Base-by-base conservation (phyloP, 441 rosid species). In the Gossypium gossypioides region DNA sequence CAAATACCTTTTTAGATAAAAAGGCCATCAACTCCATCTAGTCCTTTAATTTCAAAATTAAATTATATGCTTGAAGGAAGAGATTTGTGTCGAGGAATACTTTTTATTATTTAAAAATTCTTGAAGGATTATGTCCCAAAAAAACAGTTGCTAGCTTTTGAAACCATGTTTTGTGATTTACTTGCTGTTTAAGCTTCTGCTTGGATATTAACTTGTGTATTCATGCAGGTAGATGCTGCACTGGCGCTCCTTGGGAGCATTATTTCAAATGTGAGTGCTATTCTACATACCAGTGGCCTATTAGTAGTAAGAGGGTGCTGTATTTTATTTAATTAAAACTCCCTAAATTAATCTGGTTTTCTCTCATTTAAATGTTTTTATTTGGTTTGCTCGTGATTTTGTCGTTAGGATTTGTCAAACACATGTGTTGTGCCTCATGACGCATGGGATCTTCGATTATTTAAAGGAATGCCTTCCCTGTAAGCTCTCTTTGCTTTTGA, bases 361-460 rank as follows among this genome's bases (percentile, higher is more conserved):
- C 21, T 18, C 46, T 29, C 24, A 32, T 18, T 37, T 27, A 32
- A 52, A 18, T 79, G 21, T 42, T 72, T 29, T 60, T 72, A 15
- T 58, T 8, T 25, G 37, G 37, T 57, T 60, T 58, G 10, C 67
- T 51, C 55, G 0, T 62, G 58, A 52, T 57, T 79, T 80, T 77
- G 73, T 37, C 66, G 77, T 79, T 84, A 95, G 99, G 89, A 88
- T 79, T 69, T 79, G 69, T 70, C 77, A 66, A 86, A 76, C 72
- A 51, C 80, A 55, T 88, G 76, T 78, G 61, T 79, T 54, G 86
- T 95, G 76, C 93, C 95, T 74, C 95, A 87, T 81, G 99, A 95
- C 82, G 80, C 89, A 21, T 95, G 98, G 99, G 97, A 89, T 81
- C 95, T 91, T 75, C 86, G 79, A 70, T 75, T 91, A 74, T 91